Conservation (phyloP, 2,329 filamentous ascomycete genomes). For the Fusarium sp. region DNA sequence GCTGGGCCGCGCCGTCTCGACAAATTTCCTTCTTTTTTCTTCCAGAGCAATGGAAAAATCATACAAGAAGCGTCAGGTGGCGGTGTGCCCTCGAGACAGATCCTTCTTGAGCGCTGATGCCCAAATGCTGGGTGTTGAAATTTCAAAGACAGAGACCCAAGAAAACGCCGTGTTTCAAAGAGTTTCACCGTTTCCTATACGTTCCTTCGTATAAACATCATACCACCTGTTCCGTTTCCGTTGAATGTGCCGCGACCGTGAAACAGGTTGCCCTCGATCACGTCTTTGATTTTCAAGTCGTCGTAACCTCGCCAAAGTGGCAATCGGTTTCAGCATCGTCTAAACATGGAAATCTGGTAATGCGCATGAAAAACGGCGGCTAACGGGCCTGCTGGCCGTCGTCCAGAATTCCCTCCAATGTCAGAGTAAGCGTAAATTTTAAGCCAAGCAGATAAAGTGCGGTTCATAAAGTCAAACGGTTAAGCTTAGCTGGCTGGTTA, state of each 20-base stretch:
- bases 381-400: too few species aligned
- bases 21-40: slow-evolving; percentile 2
- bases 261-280: not conserved
- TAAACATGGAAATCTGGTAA: too few species aligned
- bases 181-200: slow-evolving; percentile 23
- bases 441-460: slow-evolving; percentile 14
- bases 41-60: not conserved
- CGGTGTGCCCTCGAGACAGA: slow-evolving; percentile 26
- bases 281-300: too few species aligned
- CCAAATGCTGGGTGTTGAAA: not conserved
- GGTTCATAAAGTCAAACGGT: not conserved
- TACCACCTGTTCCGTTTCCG: not conserved
- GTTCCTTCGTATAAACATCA: slow-evolving; percentile 6
- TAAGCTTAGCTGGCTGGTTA: slow-evolving; percentile 14
- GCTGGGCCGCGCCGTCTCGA: slow-evolving; percentile 24
- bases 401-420: too few species aligned
- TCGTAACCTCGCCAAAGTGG: too few species aligned
- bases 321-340: too few species aligned
- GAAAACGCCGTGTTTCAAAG: slow-evolving; percentile 27
- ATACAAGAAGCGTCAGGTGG: not conserved
- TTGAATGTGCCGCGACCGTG: not conserved
- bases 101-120: not conserved
- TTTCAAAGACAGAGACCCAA: slow-evolving; percentile 8
- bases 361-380: too few species aligned
- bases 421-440: not conserved